Conservation (phyloP, 352 stramenopile species). For the Globisporangium spinosum region DNA sequence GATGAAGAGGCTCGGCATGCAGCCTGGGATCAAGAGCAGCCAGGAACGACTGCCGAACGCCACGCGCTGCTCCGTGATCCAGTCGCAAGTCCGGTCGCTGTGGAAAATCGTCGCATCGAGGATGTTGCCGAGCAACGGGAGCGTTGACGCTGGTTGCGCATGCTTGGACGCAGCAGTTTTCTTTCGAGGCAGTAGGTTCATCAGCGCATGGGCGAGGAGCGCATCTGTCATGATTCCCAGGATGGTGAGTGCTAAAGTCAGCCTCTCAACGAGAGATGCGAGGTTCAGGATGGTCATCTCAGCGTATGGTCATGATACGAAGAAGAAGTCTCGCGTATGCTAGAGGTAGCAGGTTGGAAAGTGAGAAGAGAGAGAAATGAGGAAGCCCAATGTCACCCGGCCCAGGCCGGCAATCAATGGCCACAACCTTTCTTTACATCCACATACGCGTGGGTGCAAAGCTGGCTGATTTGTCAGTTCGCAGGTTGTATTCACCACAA, state of each 20-base stretch:
- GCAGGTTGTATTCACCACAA: too few relatives aligned
- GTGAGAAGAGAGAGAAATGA: too few relatives aligned
- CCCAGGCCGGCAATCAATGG: too few relatives aligned
- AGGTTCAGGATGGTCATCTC: not conserved
- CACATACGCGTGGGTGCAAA: too few relatives aligned
- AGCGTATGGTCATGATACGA: too few relatives aligned
- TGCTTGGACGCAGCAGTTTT: not conserved
- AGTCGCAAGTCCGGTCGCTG: not conserved
- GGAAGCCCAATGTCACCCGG: too few relatives aligned
- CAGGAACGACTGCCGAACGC: not conserved
- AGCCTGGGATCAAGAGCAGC: not conserved
- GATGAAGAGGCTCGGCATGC: not conserved
- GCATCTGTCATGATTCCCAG: not conserved
- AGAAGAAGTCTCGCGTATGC: too few relatives aligned
- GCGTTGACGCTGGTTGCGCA: not conserved
- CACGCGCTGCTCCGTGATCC: constrained; percentile 1
- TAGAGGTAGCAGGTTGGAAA: too few relatives aligned
- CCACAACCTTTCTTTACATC: too few relatives aligned
- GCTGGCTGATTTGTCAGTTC: too few relatives aligned
- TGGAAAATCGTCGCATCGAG: not conserved
- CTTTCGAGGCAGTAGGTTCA: not conserved
- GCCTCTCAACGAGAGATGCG: not conserved
- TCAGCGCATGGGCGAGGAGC: not conserved
- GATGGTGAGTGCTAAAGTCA: not conserved
- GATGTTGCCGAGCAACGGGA: not conserved